Percentiles rank a stretch among this genome's conserved stretches.
phyloP scores from a whole-genome alignment of 108 stramenopile species.

The Fistulifera pelliculosa region DNA sequence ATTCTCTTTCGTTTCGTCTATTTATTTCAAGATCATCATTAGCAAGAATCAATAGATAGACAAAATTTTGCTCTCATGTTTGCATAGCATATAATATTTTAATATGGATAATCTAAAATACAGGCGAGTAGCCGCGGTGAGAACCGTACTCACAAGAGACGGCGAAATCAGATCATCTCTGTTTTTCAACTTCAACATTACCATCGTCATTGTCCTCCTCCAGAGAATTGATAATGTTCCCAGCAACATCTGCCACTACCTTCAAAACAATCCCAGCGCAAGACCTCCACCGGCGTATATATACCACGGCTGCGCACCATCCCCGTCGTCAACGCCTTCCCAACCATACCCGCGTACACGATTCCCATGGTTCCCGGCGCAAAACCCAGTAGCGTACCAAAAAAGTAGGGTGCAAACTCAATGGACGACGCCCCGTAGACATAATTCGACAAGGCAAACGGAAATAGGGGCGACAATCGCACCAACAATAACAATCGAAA shows the following conservation, averaged over 20 bases:
- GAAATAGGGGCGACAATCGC: constrained; percentile 71
- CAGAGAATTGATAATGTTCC: constrained; percentile 38
- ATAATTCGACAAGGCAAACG: constrained; percentile 80
- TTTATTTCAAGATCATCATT: too few species aligned
- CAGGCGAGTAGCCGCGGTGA: too few species aligned
- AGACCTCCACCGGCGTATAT: constrained; percentile 37
- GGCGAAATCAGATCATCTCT: too few species aligned
- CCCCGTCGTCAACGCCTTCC: constrained; percentile 36
- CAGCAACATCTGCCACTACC: constrained; percentile 50
- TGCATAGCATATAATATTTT: too few species aligned
- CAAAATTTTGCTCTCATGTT: too few species aligned
- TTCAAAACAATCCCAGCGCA: constrained; percentile 32
- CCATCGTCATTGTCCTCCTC: constrained; percentile 22
- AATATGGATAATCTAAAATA: too few species aligned
- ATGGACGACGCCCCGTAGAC: constrained; percentile 68
- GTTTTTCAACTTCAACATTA: too few species aligned
- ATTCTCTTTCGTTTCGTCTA: too few species aligned
- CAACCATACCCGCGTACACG: constrained; percentile 55
- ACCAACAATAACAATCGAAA: constrained; percentile 75
- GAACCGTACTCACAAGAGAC: too few species aligned
- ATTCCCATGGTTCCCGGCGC: constrained; percentile 59
- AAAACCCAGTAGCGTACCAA: constrained; percentile 52
- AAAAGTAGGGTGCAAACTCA: constrained; percentile 43
- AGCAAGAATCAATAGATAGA: too few species aligned
- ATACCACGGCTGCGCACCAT: constrained; percentile 45